Evolutionary conservation across 2,329 filamentous ascomycete species (phyloP).

Genomic region (Fusarium devonianum): DNA sequence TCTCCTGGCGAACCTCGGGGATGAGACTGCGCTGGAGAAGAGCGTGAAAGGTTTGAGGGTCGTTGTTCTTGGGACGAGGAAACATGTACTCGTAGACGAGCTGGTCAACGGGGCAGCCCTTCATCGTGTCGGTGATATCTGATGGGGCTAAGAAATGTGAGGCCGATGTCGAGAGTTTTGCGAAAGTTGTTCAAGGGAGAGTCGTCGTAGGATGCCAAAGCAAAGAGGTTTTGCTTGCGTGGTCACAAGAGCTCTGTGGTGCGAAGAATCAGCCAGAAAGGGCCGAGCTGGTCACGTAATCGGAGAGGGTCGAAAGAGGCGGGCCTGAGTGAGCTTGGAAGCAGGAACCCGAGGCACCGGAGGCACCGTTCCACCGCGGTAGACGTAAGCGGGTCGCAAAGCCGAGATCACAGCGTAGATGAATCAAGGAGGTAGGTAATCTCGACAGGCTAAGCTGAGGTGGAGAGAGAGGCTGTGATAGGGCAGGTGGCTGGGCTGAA

Average conservation of each 20-base stretch:
- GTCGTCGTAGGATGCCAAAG: not conserved
- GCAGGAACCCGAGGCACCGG: not conserved
- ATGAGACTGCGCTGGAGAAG: conserved; percentile 76
- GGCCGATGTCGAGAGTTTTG: conserved; percentile 3
- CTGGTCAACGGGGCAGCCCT: conserved; percentile 72
- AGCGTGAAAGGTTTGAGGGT: conserved; percentile 74
- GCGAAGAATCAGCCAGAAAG: conserved; percentile 16
- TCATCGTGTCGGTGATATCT: conserved; percentile 61
- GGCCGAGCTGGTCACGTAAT: conserved; percentile 31
- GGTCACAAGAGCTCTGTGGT: not conserved
- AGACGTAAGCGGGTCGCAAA: conserved; percentile 1
- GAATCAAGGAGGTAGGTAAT: not conserved
- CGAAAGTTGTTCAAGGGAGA: not conserved
- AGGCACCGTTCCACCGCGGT: conserved; percentile 14
- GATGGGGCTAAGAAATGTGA: not conserved
- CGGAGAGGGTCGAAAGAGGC: conserved; percentile 17
- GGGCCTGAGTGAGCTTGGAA: conserved; percentile 11
- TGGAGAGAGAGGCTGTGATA: not conserved
- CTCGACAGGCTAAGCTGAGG: not conserved
- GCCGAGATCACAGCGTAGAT: not conserved
- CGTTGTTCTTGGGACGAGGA: conserved; percentile 69
- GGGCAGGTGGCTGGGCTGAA: conserved; percentile 12
- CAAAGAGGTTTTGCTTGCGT: not conserved
- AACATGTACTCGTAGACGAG: conserved; percentile 79
- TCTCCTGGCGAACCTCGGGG: conserved; percentile 80